Evolutionary conservation across 345 rosid species (phyloP).

Genomic region (Pugionium cornutum): DNA sequence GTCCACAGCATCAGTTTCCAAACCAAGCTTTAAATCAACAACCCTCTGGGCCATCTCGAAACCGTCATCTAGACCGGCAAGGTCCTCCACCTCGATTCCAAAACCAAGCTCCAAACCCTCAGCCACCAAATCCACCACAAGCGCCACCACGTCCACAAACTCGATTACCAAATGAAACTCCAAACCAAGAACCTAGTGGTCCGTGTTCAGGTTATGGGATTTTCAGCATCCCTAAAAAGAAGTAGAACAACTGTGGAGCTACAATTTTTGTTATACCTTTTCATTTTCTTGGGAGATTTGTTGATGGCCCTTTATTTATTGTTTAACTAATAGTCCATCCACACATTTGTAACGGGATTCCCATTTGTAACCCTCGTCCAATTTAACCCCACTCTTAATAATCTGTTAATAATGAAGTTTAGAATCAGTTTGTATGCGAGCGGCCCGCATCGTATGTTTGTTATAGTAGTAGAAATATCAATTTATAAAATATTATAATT

Average conservation of each 20-base stretch:
- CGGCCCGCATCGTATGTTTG: no score
- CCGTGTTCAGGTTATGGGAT: constrained; percentile 54
- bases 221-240: constrained; percentile 51
- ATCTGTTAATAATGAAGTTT: constrained; percentile 5
- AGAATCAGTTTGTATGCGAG: not conserved
- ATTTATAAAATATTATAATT: no score
- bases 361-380: constrained; percentile 21
- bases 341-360: constrained; percentile 18
- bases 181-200: constrained; percentile 24
- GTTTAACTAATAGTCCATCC: constrained; percentile 28
- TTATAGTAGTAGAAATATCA: no score
- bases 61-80: constrained; percentile 24
- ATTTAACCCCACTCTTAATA: constrained; percentile 9
- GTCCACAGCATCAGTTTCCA: constrained; percentile 24
- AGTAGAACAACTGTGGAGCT: constrained; percentile 24
- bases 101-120: constrained; percentile 38
- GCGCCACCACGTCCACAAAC: constrained; percentile 35
- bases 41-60: constrained; percentile 31
- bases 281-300: not conserved
- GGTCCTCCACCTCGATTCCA: constrained; percentile 34
- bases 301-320: constrained; percentile 14
- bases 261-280: constrained; percentile 14
- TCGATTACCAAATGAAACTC: constrained; percentile 35
- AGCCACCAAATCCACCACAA: constrained; percentile 34
- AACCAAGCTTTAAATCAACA: constrained; percentile 32